phyloP scores from a whole-genome alignment of 257 asterid genomes.

The Agastache rugosa region DNA sequence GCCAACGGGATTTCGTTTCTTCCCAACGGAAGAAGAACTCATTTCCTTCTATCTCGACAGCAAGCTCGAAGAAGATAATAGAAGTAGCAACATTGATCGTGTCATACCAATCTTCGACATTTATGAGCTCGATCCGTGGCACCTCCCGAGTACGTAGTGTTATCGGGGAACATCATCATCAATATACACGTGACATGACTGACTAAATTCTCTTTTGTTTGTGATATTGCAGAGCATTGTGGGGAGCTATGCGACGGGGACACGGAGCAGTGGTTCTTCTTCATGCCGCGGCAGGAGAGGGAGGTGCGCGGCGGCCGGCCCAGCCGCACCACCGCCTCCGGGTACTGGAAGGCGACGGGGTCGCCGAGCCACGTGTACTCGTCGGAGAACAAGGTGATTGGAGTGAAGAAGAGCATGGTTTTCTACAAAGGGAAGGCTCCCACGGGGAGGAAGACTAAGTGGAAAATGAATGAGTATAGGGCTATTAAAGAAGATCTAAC shows the following conservation, averaged over 20 bases:
- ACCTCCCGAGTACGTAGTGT: constrained; percentile 60
- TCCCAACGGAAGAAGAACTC: constrained; percentile 85
- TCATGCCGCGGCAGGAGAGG: constrained; percentile 65
- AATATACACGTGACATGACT: not conserved
- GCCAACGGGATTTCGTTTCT: constrained; percentile 71
- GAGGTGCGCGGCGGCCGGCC: constrained; percentile 80
- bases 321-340: constrained; percentile 65
- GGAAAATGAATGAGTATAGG: constrained; percentile 85
- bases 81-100: constrained; percentile 37
- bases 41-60: constrained; percentile 68
- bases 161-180: not conserved
- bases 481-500: constrained; percentile 55
- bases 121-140: constrained; percentile 68
- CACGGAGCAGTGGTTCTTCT: constrained; percentile 86
- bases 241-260: constrained; percentile 75
- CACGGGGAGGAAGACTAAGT: constrained; percentile 65
- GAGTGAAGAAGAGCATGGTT: constrained; percentile 80
- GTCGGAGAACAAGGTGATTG: constrained; percentile 57
- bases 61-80: constrained; percentile 44
- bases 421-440: constrained; percentile 83
- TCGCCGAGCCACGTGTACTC: constrained; percentile 79
- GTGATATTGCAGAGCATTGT: constrained; percentile 44
- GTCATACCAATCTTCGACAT: constrained; percentile 69
- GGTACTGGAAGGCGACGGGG: constrained; percentile 93
- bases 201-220: too few relatives aligned